phyloP scores from a whole-genome alignment of 257 asterid genomes.

The Cruciata laevipes region DNA sequence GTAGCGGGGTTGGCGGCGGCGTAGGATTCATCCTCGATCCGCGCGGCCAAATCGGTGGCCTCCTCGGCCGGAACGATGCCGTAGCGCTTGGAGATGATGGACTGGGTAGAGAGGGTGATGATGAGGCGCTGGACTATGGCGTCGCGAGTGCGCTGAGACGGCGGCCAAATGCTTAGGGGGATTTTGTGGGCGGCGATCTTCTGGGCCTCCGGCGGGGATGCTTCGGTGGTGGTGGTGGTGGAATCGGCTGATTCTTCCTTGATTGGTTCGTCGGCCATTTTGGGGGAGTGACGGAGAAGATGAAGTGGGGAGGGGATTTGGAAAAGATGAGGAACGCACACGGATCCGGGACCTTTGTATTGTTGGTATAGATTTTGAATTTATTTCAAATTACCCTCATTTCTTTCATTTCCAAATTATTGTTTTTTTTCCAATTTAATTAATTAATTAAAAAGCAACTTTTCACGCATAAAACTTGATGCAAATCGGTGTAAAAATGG shows the following conservation, averaged over 20 bases:
- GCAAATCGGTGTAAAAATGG: no score
- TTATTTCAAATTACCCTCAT: background rate
- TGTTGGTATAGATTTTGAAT: background rate
- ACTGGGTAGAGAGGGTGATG: conserved; percentile 67
- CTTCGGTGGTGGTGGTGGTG: background rate
- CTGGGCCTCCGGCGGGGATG: conserved; percentile 2
- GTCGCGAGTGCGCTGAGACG: conserved; percentile 77
- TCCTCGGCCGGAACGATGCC: conserved; percentile 67
- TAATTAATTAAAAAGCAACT: no score
- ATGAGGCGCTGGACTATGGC: conserved; percentile 67
- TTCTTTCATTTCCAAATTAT: background rate
- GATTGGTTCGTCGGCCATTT: conserved; percentile 4
- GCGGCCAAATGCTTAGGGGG: conserved; percentile 91
- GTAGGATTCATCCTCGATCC: conserved; percentile 72
- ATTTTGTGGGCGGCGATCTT: conserved; percentile 22
- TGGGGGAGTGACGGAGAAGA: background rate
- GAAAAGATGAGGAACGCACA: background rate
- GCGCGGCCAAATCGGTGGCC: conserved; percentile 52
- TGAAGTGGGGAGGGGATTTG: background rate
- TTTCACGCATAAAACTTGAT: no score
- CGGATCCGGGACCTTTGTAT: conserved; percentile 2
- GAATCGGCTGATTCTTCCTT: conserved; percentile 5
- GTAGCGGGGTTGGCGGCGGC: conserved; percentile 37
- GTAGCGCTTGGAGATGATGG: conserved; percentile 75
- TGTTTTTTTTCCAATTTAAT: background rate